phyloP scores from a whole-genome alignment of 2,329 filamentous ascomycete genomes.

The Proliferodiscus dingleyae region DNA sequence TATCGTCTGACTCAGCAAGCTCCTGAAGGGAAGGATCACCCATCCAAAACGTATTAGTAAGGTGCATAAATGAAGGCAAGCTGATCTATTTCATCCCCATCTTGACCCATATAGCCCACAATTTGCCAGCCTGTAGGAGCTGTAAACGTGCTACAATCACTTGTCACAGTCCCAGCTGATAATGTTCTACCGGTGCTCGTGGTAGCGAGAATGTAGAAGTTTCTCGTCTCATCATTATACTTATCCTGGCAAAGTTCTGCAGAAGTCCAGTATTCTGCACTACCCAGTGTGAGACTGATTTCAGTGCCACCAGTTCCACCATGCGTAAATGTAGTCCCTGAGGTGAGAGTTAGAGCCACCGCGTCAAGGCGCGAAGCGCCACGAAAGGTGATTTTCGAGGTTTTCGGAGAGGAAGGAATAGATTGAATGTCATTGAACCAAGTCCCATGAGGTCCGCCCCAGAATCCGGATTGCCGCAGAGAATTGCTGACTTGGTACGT shows the following conservation, averaged over 20 bases:
- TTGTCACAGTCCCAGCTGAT: constrained; percentile 40
- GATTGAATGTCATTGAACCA: constrained; percentile 52
- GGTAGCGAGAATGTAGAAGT: constrained; percentile 51
- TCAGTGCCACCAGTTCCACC: constrained; percentile 48
- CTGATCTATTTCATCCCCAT: constrained; percentile 52
- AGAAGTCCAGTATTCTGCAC: constrained; percentile 44
- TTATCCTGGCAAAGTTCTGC: constrained; percentile 48
- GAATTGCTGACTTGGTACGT: constrained; percentile 36
- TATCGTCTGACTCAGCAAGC: too few species aligned
- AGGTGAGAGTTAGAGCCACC: constrained; percentile 42
- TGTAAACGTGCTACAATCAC: constrained; percentile 42
- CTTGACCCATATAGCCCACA: constrained; percentile 48
- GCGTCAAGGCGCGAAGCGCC: constrained; percentile 47
- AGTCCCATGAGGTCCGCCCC: constrained; percentile 44
- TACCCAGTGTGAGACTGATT: constrained; percentile 39
- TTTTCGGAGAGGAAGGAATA: constrained; percentile 33
- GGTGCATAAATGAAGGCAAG: constrained; percentile 45
- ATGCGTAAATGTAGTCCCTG: constrained; percentile 46
- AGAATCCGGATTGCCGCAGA: constrained; percentile 42
- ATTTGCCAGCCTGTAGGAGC: constrained; percentile 47
- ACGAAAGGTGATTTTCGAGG: constrained; percentile 38
- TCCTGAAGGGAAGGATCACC: too few species aligned
- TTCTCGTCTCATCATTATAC: constrained; percentile 42
- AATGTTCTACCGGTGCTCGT: constrained; percentile 46
- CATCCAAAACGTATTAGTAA: too few species aligned